Base-by-base conservation (phyloP, 495 filamentous ascomycete species). In the Cairneyella variabilis region DNA sequence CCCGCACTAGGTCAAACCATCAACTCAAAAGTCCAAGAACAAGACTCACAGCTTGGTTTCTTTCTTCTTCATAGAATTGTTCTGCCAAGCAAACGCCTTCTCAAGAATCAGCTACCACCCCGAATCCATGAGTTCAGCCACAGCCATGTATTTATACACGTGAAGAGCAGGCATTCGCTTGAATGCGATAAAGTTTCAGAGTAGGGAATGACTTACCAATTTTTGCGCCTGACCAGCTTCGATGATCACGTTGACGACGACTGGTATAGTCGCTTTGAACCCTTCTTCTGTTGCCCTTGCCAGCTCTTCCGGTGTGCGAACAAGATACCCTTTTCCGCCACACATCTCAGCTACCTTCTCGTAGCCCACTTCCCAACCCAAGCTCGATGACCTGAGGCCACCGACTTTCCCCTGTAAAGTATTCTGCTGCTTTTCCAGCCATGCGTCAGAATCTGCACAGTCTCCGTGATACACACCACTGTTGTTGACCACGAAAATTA, bases 401-500 rank as follows among this genome's bases (percentile, higher is more conserved):
- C 59, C 63, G 1, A 48, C 37, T 47, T n/a, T 54, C 50, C 58
- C 53, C 2, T 58, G 40, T 34, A 64, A 60, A 48, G 64, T 70
- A 48, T 64, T 68, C 40, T 66, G 62, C 17, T 48, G 63, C 25
- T 66, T 68, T 28, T 59, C 57, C 1, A 66, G 53, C 53, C 65
- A 70, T 7, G 66, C 69, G 18, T 73, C 65, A 9, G 56, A 51
- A 0, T 69, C 66, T 57, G 54, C 27, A 25, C 32, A 51, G 41
- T 81, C 79, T 0, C 83, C 83, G 39, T 79, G 76, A 64, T 86
- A 86, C 14, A 86, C 73, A 6, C 83, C 83, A 0, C 78, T 76
- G 59, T 86, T 86, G 59, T 85, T 86, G 37, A 85, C 71, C 0
- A 85, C 82, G 51, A 82, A 75, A 36, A 86, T 75, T 46, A 86